Percentiles rank a stretch among this genome's conserved stretches.
These are phyloP conservation scores for Favolaschia claudopus DNA, from an alignment of 768 basidiomycete genomes.

Conservation along the genomic window DNA sequence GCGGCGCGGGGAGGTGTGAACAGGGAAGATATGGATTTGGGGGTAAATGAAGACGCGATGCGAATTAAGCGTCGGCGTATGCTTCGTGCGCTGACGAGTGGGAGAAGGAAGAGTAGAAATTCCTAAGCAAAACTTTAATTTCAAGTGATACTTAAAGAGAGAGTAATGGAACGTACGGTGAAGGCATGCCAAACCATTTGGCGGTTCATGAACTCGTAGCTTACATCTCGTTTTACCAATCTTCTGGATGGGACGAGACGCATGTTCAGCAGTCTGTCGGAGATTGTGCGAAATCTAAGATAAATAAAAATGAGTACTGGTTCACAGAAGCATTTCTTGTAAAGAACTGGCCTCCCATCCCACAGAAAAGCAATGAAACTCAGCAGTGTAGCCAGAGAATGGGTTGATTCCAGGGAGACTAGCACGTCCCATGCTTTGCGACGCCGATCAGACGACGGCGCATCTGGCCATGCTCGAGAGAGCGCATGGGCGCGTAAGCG, in stretches of 20 bases:
- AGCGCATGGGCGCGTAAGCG: conserved; percentile 80
- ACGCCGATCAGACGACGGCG: conserved; percentile 79
- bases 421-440: conserved; percentile 78
- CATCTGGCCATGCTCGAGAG: conserved; percentile 90
- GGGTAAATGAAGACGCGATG: conserved; percentile 39
- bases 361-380: conserved; percentile 87
- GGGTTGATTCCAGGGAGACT: conserved; percentile 69
- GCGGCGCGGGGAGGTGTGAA: conserved; percentile 27
- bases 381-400: conserved; percentile 67
- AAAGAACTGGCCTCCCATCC: conserved; percentile 75
- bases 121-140: conserved; percentile 65
- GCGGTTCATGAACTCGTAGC: conserved; percentile 99
- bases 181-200: conserved; percentile 99
- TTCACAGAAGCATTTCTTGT: neutral
- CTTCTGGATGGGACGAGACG: conserved; percentile 74
- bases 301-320: neutral
- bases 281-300: conserved; percentile 81
- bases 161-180: conserved; percentile 67
- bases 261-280: conserved; percentile 81
- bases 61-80: conserved; percentile 65
- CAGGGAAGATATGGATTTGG: conserved; percentile 37
- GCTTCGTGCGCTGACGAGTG: conserved; percentile 76
- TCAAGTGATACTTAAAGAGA: neutral
- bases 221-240: conserved; percentile 82
- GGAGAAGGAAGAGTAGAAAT: conserved; percentile 92